Base-by-base conservation (phyloP, 1,284 basidiomycete genomes). In the Marasmius sp. region DNA sequence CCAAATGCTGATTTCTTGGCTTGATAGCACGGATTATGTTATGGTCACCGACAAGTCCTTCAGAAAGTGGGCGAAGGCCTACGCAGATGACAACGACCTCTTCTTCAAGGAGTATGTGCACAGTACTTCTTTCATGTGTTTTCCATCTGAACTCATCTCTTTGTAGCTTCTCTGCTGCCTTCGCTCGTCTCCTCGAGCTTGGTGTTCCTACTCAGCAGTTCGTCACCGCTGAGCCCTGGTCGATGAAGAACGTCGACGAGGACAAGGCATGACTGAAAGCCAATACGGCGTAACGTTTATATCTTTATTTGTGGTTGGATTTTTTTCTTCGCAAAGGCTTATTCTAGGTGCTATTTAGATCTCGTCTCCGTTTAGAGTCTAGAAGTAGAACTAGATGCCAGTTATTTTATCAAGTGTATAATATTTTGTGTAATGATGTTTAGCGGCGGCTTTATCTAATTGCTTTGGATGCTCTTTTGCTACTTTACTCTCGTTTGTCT, bases 51-150 rank as follows among this genome's bases (percentile, higher is more conserved):
- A 97, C 81, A 96, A 94, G 85, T 81, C 79, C 68, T 96, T 96
- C 86, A 92, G 89, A 81, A 92, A 93, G 76, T 87, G 79, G 70
- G 91, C 90, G 61, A 86, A 93, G 78, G 82, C 84, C 36, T 97
- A 97, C 71, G 94, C 95, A 51, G 85, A 92, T 53, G 85, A 90
- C 72, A 85, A 92, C 75, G 84, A 91, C 12, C 79, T 90, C 36
- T 97, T 92, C 85, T 97, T 97, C 85, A 88, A 90, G 73, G 95
- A 96, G 93, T 93, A 71, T 68, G 89, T 81, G 6, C 27, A 36
- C 62, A 62, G 16, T 12, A 59, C 39, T 12, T 39, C 62, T 60
- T 10, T 52, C 33, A 11, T 64, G 16, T 22, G 57, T 58, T 52
- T 48, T 38, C 33, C n/a, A 18, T 18, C 47, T 53, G 6, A 33